These are phyloP conservation scores for Xerocomus nothofagi DNA, from an alignment of 1,284 basidiomycete species.

Conservation along the genomic window DNA sequence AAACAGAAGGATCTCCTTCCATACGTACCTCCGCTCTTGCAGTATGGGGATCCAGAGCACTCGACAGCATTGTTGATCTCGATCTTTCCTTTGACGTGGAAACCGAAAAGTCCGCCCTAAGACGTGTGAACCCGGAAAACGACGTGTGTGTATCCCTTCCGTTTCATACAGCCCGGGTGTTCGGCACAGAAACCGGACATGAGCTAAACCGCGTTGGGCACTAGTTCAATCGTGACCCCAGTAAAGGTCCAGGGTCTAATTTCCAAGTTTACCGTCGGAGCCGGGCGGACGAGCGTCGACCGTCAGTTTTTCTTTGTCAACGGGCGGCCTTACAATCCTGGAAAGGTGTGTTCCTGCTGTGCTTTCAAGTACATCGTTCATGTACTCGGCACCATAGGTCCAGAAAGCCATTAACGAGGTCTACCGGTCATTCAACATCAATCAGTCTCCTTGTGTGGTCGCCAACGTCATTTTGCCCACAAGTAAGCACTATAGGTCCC, in stretches of 20 bases:
- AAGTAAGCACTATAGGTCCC: slow-evolving; percentile 47
- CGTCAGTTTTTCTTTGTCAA: slow-evolving; percentile 96
- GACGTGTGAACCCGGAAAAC: slow-evolving; percentile 17
- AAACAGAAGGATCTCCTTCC: slow-evolving; percentile 67
- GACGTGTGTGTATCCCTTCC: slow-evolving; percentile 17
- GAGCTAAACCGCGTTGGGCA: not conserved
- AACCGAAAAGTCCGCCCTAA: slow-evolving; percentile 51
- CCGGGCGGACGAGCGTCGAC: slow-evolving; percentile 77
- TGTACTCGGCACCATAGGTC: slow-evolving; percentile 46
- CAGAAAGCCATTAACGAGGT: slow-evolving; percentile 89
- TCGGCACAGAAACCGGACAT: not conserved
- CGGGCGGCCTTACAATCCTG: slow-evolving; percentile 82
- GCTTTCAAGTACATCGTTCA: slow-evolving; percentile 1
- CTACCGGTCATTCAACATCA: slow-evolving; percentile 82
- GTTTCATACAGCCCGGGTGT: not conserved
- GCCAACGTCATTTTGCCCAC: slow-evolving; percentile 83
- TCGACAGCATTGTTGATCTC: slow-evolving; percentile 76
- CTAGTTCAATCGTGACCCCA: slow-evolving; percentile 36
- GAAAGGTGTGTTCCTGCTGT: slow-evolving; percentile 51
- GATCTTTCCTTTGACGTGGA: slow-evolving; percentile 71
- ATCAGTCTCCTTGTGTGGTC: slow-evolving; percentile 80
- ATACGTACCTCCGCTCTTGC: slow-evolving; percentile 68
- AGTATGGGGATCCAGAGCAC: slow-evolving; percentile 84
- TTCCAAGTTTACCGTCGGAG: slow-evolving; percentile 72
- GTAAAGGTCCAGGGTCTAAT: slow-evolving; percentile 74